These are phyloP conservation scores for Tuber umbilicatum DNA, from an alignment of 495 filamentous ascomycete species.

Conservation along the genomic window DNA sequence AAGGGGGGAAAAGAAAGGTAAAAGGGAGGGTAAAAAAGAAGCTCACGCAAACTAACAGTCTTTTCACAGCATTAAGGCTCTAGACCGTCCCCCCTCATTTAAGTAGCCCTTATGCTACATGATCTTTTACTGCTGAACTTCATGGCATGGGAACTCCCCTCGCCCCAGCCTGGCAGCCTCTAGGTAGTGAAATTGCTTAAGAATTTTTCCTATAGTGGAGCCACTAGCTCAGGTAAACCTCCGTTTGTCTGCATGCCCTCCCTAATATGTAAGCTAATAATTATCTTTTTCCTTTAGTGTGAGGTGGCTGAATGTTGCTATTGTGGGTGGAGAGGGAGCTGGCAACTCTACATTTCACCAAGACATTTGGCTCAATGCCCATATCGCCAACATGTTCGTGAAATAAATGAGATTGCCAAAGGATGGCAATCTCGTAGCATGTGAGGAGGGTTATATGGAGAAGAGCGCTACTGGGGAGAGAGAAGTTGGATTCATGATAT, in stretches of 20 bases:
- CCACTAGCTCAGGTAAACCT: background rate
- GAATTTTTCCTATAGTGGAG: too few relatives aligned
- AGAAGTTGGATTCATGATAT: background rate
- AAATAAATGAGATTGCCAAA: background rate
- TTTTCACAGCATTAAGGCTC: too few relatives aligned
- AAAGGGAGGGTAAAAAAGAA: too few relatives aligned
- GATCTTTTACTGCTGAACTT: too few relatives aligned
- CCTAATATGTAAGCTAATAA: background rate
- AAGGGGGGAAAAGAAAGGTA: too few relatives aligned
- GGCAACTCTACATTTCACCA: background rate
- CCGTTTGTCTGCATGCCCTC: background rate
- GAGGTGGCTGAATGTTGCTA: background rate
- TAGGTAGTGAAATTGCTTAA: too few relatives aligned
- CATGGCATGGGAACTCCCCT: too few relatives aligned
- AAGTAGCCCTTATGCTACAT: too few relatives aligned
- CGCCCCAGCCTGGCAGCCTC: accelerated
- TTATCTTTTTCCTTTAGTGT: background rate
- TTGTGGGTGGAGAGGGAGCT: background rate
- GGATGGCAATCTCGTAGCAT: background rate
- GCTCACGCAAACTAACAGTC: too few relatives aligned
- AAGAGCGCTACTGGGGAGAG: background rate
- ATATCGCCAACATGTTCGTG: background rate
- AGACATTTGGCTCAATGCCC: background rate
- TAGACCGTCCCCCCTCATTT: too few relatives aligned
- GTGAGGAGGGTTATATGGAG: background rate